phyloP scores from a whole-genome alignment of 371 early-diverging fungal species.

The Batkoa obscura region DNA sequence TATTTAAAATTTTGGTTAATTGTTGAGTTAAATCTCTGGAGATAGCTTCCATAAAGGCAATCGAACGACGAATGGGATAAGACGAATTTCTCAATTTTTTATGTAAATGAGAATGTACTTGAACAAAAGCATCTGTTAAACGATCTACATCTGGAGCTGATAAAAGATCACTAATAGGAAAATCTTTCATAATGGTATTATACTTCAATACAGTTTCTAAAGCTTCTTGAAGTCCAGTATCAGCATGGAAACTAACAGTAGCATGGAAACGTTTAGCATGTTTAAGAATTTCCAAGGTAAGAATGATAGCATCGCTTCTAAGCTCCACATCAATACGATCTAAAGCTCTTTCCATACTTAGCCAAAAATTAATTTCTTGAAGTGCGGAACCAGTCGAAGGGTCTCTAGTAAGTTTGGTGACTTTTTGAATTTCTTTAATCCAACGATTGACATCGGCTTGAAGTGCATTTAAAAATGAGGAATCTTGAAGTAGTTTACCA shows the following conservation, averaged over 20 bases:
- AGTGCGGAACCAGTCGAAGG: constrained; percentile 80
- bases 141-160: constrained; percentile 82
- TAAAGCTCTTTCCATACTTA: constrained; percentile 85
- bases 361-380: constrained; percentile 98
- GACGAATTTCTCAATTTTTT: constrained; percentile 81
- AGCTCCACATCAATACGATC: constrained; percentile 87
- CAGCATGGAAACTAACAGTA: constrained; percentile 92
- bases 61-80: constrained; percentile 85
- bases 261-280: constrained; percentile 97
- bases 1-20: constrained; percentile 66
- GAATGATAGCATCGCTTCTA: constrained; percentile 74
- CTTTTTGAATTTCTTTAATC: constrained; percentile 98
- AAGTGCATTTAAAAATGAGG: constrained; percentile 75
- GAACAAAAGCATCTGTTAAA: constrained; percentile 51
- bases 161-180: constrained; percentile 88
- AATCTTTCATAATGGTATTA: constrained; percentile 95
- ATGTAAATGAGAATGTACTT: constrained; percentile 86
- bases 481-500: constrained; percentile 42
- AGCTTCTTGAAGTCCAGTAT: constrained; percentile 92
- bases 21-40: constrained; percentile 87
- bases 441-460: constrained; percentile 92
- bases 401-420: constrained; percentile 86
- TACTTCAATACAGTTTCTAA: constrained; percentile 82
- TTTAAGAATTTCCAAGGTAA: constrained; percentile 84
- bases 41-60: constrained; percentile 87